phyloP scores from a whole-genome alignment of 2,329 filamentous ascomycete species.

The Trichoderma guizhouense region DNA sequence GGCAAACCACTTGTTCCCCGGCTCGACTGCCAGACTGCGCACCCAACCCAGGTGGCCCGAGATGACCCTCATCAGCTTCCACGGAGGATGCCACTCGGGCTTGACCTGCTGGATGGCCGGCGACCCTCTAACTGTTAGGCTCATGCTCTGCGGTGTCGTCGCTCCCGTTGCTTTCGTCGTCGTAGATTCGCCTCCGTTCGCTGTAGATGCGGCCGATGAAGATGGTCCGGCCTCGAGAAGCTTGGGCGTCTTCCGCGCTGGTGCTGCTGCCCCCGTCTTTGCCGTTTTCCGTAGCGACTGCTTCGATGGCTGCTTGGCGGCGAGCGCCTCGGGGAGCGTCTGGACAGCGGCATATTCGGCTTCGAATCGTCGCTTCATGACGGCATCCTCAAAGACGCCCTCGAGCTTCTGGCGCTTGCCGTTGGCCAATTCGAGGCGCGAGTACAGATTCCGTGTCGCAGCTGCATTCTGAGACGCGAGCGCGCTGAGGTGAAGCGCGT shows the following conservation, averaged over 20 bases:
- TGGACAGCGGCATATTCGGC: conserved; percentile 76
- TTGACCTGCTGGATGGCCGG: conserved; percentile 48
- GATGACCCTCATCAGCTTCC: conserved; percentile 98
- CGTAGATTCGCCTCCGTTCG: conserved; percentile 16
- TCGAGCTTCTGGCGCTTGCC: conserved; percentile 40
- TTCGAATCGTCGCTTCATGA: conserved; percentile 51
- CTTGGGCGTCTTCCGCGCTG: conserved; percentile 33
- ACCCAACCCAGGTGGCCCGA: conserved; percentile 97
- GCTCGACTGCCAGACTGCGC: conserved; percentile 82
- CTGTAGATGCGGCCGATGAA: conserved; percentile 19
- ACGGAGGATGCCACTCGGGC: conserved; percentile 95
- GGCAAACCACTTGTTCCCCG: conserved; percentile 96
- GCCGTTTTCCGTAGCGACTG: conserved; percentile 31
- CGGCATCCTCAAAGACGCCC: conserved; percentile 33
- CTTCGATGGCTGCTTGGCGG: conserved; percentile 68
- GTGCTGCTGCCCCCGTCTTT: conserved; percentile 53
- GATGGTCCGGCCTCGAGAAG: conserved; percentile 42
- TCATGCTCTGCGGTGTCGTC: conserved; percentile 28
- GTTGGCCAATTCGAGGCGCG: conserved; percentile 26
- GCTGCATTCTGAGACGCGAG: conserved; percentile 37
- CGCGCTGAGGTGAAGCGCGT: conserved; percentile 34
- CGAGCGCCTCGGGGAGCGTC: conserved; percentile 72
- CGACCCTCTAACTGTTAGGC: conserved; percentile 31
- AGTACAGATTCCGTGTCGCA: conserved; percentile 32
- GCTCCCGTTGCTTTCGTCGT: conserved; percentile 15